A percentile compares a stretch with the other conserved stretches of the same genome.
phyloP scores from a whole-genome alignment of 441 rosid species.

The Dalechampia spathulata region DNA sequence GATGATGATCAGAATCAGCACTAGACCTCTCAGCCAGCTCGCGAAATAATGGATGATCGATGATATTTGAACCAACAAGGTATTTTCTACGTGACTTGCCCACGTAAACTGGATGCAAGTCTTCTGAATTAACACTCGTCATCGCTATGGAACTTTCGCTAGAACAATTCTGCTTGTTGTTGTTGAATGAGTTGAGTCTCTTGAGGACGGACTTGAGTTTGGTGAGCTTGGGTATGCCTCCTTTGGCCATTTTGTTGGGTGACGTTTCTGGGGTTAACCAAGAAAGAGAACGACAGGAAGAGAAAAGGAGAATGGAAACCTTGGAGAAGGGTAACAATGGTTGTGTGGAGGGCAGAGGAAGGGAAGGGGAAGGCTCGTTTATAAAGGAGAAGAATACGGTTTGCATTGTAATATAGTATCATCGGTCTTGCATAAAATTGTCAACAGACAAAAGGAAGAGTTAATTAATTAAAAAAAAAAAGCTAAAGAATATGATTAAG shows the following conservation, averaged over 20 bases:
- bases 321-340: neutral
- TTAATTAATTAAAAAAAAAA: no score
- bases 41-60: constrained; percentile 32
- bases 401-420: constrained; percentile 4
- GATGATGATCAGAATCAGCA: constrained; percentile 21
- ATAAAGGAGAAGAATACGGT: constrained; percentile 18
- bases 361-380: constrained; percentile 20
- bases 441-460: no score
- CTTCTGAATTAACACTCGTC: constrained; percentile 14
- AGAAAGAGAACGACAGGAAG: neutral
- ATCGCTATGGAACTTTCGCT: constrained; percentile 22
- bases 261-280: neutral
- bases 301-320: neutral
- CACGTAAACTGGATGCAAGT: constrained; percentile 30
- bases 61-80: constrained; percentile 24
- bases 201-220: constrained; percentile 75
- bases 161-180: constrained; percentile 33
- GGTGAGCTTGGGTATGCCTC: constrained; percentile 48
- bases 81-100: constrained; percentile 33
- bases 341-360: neutral
- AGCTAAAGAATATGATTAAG: no score
- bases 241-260: constrained; percentile 45
- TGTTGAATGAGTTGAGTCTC: constrained; percentile 73
- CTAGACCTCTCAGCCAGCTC: constrained; percentile 52
- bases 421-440: no score